These are phyloP conservation scores for Arabidopsis hybrid DNA, from an alignment of 441 rosid species.

Conservation along the genomic window DNA sequence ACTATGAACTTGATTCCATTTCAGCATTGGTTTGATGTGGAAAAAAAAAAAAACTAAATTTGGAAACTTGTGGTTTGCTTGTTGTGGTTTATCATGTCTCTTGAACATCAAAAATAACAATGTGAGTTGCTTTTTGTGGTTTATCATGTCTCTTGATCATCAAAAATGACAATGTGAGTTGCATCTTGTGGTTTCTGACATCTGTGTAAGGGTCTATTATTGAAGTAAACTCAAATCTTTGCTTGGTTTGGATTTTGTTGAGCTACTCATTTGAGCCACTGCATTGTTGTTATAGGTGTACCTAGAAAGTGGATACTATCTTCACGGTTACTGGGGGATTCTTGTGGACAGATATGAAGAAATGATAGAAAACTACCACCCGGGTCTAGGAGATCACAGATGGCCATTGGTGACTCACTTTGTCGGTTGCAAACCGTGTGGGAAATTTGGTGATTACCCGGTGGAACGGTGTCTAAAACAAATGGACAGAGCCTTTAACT, in stretches of 20 bases:
- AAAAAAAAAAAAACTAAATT: neutral
- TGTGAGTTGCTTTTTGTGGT: slow-evolving; percentile 7
- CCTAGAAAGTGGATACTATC: slow-evolving; percentile 80
- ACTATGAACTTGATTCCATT: slow-evolving; percentile 6
- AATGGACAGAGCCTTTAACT: slow-evolving; percentile 94
- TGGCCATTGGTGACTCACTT: slow-evolving; percentile 99
- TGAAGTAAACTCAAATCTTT: neutral
- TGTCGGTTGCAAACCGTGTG: slow-evolving; percentile 87
- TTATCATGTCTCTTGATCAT: neutral
- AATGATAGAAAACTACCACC: slow-evolving; percentile 87
- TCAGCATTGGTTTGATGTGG: slow-evolving; percentile 5
- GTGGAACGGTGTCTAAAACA: slow-evolving; percentile 93
- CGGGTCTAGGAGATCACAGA: slow-evolving; percentile 84
- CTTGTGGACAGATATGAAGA: slow-evolving; percentile 89
- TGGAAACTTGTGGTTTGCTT: neutral
- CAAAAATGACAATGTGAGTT: slow-evolving; percentile 23
- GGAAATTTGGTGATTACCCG: slow-evolving; percentile 81
- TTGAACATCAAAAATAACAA: slow-evolving; percentile 1
- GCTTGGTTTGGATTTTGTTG: slow-evolving; percentile 3
- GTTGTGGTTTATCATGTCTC: neutral
- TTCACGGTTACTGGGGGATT: slow-evolving; percentile 94
- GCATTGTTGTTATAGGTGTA: slow-evolving; percentile 54
- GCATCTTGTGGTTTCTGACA: slow-evolving; percentile 6
- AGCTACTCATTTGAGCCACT: slow-evolving; percentile 14
- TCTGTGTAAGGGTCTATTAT: neutral